Evolutionary conservation across 352 stramenopile species (phyloP), one percentile per base, ranked within the genome.

Genomic region (Blastocystis sp.): DNA sequence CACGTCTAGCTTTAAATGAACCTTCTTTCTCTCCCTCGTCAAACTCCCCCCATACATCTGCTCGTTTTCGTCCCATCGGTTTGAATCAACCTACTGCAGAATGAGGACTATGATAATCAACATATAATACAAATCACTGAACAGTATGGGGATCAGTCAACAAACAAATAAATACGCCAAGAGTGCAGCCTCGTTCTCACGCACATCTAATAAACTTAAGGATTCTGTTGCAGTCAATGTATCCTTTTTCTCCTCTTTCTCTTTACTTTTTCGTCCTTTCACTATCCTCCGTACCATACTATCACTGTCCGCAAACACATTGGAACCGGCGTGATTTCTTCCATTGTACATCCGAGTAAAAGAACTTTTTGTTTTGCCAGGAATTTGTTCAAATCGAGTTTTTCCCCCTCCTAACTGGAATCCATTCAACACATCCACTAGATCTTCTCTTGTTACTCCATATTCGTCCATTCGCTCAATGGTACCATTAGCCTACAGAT

Each of bases 401-500:
- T 76, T 76, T 19, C 9, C 33, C 1, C n/a, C 27, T 76, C 64
- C 64, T 6, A 76, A 22, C 22, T 17, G 22, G 6, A 51, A 22
- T 51, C 51, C 73, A 48, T 60, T 68, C 73, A 84, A 11, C 48
- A 84, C 73, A 30, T 54, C 56, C 42, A 84, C 73, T 24, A 84
- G 17, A 69, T 84, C 73, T 48, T 51, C 54, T 51, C 73, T 53
- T n/a, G 51, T 84, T n/a, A 84, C 30, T 1, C 73, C 51, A 44
- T 84, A 84, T 24, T 66, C 48, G 19, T 84, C 73, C 73, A 84
- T 58, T n/a, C 51, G 58, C 33, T 84, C 1, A 42, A 84, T 84
- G 5, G 42, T 66, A 68, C 73, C 73, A 6, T 58, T 33, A 22
- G 24, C 44, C 66, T 78, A 56, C 37, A 54, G 17, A 78, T 35